phyloP scores from a whole-genome alignment of 192 early-diverging fungal species.

The Rhizoclosmatium globosum region DNA sequence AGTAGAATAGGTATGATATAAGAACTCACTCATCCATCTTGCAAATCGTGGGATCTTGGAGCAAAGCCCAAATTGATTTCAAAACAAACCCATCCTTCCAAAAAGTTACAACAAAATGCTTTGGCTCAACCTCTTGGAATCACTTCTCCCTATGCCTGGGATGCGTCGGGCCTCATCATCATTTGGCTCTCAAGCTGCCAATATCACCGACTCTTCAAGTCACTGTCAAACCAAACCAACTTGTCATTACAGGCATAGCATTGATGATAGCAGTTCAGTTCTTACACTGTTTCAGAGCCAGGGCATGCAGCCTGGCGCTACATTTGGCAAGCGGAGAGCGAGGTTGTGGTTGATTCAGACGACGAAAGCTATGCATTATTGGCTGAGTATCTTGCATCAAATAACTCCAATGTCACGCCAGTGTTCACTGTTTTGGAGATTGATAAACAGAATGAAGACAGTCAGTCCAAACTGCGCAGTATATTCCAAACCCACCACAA shows the following conservation, averaged over 20 bases:
- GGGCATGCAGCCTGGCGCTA: not conserved
- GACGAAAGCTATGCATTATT: slow-evolving; percentile 10
- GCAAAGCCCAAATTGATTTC: no score
- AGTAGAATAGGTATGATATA: no score
- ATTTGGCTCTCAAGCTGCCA: not conserved
- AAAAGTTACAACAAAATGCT: not conserved
- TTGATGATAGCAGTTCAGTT: not conserved
- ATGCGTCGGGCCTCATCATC: not conserved
- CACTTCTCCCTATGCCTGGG: not conserved
- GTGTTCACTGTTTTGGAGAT: not conserved
- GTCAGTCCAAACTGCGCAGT: not conserved
- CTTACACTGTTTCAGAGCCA: not conserved
- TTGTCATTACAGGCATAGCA: not conserved
- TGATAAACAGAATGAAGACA: not conserved
- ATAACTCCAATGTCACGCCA: not conserved
- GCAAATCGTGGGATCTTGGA: no score
- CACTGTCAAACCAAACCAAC: not conserved
- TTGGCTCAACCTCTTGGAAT: not conserved
- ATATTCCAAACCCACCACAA: not conserved
- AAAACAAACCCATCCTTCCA: no score
- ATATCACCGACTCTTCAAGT: not conserved
- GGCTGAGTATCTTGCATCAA: slow-evolving; percentile 28
- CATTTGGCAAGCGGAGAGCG: not conserved
- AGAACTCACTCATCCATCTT: no score
- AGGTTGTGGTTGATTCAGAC: slow-evolving; percentile 13